phyloP scores from a whole-genome alignment of 164 flowering plant species.

The Dillenia suffruticosa region DNA sequence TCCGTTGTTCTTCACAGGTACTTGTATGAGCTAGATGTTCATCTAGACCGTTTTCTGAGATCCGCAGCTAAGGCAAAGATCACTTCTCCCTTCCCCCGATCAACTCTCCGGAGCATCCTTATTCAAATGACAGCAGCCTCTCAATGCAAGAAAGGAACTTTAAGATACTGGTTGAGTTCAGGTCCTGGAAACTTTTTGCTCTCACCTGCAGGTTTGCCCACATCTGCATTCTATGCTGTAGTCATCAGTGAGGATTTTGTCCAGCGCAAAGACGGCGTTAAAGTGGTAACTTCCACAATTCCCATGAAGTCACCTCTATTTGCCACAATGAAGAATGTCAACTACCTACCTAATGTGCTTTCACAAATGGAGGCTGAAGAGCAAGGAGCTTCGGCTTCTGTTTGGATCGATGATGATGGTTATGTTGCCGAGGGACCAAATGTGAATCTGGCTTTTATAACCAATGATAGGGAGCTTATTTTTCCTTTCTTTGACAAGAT shows the following conservation, averaged over 20 bases:
- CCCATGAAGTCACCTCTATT: conserved; percentile 78
- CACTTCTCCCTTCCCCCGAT: conserved; percentile 50
- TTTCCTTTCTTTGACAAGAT: conserved; percentile 77
- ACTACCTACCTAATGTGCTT: conserved; percentile 86
- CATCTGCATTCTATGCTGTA: conserved; percentile 80
- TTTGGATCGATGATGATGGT: conserved; percentile 87
- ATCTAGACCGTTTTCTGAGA: conserved; percentile 67
- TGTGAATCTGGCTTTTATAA: conserved; percentile 79
- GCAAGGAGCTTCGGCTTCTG: conserved; percentile 66
- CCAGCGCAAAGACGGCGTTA: conserved; percentile 74
- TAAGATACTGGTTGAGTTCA: conserved; percentile 82
- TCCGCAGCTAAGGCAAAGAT: conserved; percentile 76
- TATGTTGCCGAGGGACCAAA: conserved; percentile 89
- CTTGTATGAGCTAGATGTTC: conserved; percentile 75
- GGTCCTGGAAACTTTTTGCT: conserved; percentile 91
- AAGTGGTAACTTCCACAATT: conserved; percentile 64
- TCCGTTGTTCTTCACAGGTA: conserved; percentile 27
- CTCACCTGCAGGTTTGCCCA: conserved; percentile 64
- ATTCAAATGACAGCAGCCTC: conserved; percentile 65
- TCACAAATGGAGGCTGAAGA: conserved; percentile 83
- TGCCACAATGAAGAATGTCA: conserved; percentile 85
- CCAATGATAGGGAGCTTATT: conserved; percentile 60
- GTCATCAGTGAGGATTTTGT: conserved; percentile 56
- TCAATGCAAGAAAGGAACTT: conserved; percentile 59
- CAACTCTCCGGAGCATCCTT: conserved; percentile 67